A percentile compares a stretch with the other conserved stretches of the same genome.
These are phyloP conservation scores for Pyrenophora teres DNA, from an alignment of 2,329 filamentous ascomycete species.

Conservation along the genomic window DNA sequence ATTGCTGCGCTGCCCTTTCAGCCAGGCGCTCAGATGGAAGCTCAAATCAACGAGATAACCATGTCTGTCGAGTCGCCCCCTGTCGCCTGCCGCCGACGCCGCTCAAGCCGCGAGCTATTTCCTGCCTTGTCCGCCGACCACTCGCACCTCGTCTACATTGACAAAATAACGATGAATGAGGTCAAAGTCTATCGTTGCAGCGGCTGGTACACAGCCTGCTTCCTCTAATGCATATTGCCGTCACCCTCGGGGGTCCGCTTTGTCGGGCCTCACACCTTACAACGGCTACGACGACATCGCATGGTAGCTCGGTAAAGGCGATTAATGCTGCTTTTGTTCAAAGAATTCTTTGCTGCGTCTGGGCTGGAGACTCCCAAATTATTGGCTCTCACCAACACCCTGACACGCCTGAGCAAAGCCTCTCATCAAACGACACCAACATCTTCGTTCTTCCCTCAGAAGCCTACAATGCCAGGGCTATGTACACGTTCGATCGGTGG, in stretches of 20 bases:
- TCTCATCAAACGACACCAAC: no score
- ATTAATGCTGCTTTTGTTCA: background rate
- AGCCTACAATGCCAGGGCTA: no score
- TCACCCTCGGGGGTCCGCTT: slow-evolving; percentile 2
- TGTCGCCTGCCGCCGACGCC: background rate
- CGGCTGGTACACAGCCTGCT: background rate
- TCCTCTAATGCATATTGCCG: background rate
- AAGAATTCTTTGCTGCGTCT: background rate
- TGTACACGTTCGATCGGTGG: no score
- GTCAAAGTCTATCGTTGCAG: background rate
- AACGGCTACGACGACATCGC: background rate
- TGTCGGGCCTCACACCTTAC: background rate
- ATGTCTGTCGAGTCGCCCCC: background rate
- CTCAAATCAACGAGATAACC: background rate
- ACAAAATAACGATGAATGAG: background rate
- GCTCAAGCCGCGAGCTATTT: background rate
- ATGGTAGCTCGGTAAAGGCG: background rate
- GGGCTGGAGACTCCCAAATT: background rate
- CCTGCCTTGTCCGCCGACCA: background rate
- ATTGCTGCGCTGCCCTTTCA: background rate
- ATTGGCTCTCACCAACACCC: background rate
- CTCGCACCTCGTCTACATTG: background rate
- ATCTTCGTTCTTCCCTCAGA: no score
- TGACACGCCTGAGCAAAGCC: no score
- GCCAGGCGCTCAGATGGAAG: background rate